phyloP scores from a whole-genome alignment of 495 filamentous ascomycete species.

The Penicillium roqueforti region DNA sequence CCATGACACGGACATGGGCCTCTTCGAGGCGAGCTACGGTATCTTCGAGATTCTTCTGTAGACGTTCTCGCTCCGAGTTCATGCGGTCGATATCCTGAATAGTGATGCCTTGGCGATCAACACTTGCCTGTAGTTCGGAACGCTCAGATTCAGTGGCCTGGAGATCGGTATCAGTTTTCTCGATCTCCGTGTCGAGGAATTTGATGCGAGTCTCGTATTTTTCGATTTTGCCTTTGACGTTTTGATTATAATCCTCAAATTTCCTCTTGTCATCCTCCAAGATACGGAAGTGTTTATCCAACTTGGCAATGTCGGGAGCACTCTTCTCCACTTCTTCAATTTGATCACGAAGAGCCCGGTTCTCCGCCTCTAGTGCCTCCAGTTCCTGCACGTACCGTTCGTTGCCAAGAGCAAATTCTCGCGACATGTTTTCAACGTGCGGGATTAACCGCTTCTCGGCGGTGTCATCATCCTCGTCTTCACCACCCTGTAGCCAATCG shows the following conservation, averaged over 20 bases:
- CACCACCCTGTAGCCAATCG: constrained; percentile 77
- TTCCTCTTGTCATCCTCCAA: constrained; percentile 87
- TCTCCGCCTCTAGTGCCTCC: constrained; percentile 76
- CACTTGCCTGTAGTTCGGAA: constrained; percentile 69
- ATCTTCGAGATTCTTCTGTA: constrained; percentile 77
- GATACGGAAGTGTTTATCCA: constrained; percentile 80
- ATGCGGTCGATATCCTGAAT: constrained; percentile 98
- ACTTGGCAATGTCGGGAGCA: constrained; percentile 70
- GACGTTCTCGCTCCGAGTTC: constrained; percentile 87
- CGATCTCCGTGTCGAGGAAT: constrained; percentile 73
- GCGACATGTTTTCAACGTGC: constrained; percentile 85
- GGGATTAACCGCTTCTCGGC: constrained; percentile 69
- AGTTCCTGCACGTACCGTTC: constrained; percentile 76
- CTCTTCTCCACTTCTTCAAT: constrained; percentile 85
- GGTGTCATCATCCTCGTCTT: constrained; percentile 80
- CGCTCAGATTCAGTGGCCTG: constrained; percentile 76
- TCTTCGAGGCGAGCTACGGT: constrained; percentile 73
- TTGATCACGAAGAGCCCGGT: constrained; percentile 69
- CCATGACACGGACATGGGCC: constrained; percentile 70
- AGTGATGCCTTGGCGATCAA: constrained; percentile 89
- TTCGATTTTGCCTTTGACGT: constrained; percentile 71
- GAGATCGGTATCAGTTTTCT: constrained; percentile 71
- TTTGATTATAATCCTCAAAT: constrained; percentile 85
- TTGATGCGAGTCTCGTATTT: constrained; percentile 75
- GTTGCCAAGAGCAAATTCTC: constrained; percentile 80